Base-by-base conservation (phyloP, 306 rosid species). In the Oemleria cerasiformis region DNA sequence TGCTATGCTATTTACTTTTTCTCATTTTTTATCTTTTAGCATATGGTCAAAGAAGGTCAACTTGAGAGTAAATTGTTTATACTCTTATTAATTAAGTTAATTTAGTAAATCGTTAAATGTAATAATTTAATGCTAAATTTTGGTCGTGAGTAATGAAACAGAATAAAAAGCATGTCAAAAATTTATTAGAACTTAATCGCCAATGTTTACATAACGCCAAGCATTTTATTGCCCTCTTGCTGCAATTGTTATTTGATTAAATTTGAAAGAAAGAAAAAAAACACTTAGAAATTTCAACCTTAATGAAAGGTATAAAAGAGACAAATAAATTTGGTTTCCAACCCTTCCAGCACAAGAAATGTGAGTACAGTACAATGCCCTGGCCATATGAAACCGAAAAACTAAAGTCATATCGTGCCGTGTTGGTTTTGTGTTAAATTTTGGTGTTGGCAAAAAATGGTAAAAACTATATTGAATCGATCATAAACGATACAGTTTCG, bases 91-190 rank as follows among this genome's bases (percentile, higher is more conserved):
- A 68, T 70, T 30, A 56, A 16, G 55, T 25, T 70, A 16, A 49
- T 43, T 63, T 77, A 21, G 50, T 10, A 14, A 7, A 21, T 62
- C 51, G 42, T 79, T 53, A 45, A 72, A 39, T 56, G 44, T 11
- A 16, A 9, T 30, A 78, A 78, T 42, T 73, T 78, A 73, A 19
- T 78, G 44, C 21, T 23, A 48, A 49, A 39, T 10, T 16, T 47
- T 70, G 20, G 68, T 68, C 42, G 15, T 3, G 65, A 56, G 36
- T 43, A 51, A 50, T 51, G 53, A 78, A 36, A 66, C 77, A 66
- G 9, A 48, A 16, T 9, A 39, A 49, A 47, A 5, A 30, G 9
- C 34, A 38, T n/a, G 68, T 63, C 44, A 9, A n/a, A 9, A 43
- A 51, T 51, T 36, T 19, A 47, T 62, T 12, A 36, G 69, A 47